Base-by-base conservation (phyloP, 1,139 yeast species). In the Arxiozyma heterogenica region DNA sequence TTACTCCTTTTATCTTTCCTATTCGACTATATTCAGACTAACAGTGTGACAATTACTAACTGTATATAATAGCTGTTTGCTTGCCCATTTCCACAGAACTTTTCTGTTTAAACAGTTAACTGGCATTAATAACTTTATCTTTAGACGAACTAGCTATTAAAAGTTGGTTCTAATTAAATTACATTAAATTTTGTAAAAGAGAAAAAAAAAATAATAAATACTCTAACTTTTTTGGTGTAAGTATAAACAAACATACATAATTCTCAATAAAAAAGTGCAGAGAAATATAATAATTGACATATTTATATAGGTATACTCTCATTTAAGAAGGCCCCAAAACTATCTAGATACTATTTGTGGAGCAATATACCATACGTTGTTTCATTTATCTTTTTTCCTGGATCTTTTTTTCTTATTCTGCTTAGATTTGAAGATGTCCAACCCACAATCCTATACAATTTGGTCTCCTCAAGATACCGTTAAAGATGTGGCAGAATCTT, bases 401-500 rank as follows among this genome's bases (percentile, higher is more conserved):
- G 12, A 8, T 18, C 17, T 11, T 15, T 30, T 21, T 15, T 21
- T 17, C 4, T 30, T 21, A 21, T 21, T 17, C 4, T 34, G 8
- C 6, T 34, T 34, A 15, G 6, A 2, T 34, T 34, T 34, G n/a
- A 34, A 34, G 39, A 61, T 62, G 65, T 59, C 64, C 21, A 59
- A 57, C 49, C 67, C 64, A 44, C 69, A 63, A 48, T 90, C 97
- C 2, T 95, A 90, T 69, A 88, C 98, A 1, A 77, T 93, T 58
- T 93, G 98, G 98, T 91, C 98, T 5, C 98, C 98, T 9, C 84
- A 88, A 58, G 98, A 94, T 67, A 94, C 98, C 0, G 96, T 94
- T 22, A 86, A 86, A 65, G 98, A 94, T 74, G 96, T 89, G 20
- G 97, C 98, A 0, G 98, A 93, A 65, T 81, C 90, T 3, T 75